Conservation (phyloP, 75 land plant species). For the Cupressus sempervirens region DNA sequence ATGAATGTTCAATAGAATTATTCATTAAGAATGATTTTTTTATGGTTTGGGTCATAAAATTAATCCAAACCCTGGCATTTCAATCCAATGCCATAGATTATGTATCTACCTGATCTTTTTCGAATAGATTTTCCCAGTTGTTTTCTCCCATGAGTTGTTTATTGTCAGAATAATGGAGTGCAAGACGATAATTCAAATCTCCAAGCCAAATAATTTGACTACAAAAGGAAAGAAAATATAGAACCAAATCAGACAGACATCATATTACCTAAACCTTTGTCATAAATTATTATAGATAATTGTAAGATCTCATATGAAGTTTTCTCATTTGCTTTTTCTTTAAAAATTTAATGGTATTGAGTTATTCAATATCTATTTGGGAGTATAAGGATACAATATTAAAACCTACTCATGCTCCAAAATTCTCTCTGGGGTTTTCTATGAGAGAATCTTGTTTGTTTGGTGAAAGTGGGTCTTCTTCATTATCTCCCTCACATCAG, state of each 20-base stretch:
- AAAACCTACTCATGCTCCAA: not conserved
- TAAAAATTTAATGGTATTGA: not conserved
- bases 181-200: slow-evolving; percentile 85
- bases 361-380: not conserved
- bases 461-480: slow-evolving; percentile 58
- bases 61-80: not conserved
- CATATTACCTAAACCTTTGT: not conserved
- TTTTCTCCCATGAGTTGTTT: slow-evolving; percentile 63
- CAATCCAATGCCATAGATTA: not conserved
- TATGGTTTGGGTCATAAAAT: too few relatives aligned
- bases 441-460: slow-evolving; percentile 19
- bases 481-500: slow-evolving; percentile 75
- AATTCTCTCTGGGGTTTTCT: not conserved
- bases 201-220: slow-evolving; percentile 95
- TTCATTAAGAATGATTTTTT: too few relatives aligned
- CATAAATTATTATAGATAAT: not conserved
- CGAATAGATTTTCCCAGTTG: slow-evolving; percentile 74
- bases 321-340: too few relatives aligned
- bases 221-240: slow-evolving; percentile 11
- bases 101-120: slow-evolving; percentile 63
- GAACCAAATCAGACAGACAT: not conserved
- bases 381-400: not conserved
- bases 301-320: not conserved
- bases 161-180: slow-evolving; percentile 44
- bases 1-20: too few relatives aligned